Percentiles rank a stretch among this genome's conserved stretches.
Evolutionary conservation across 768 basidiomycete genomes (phyloP).

Genomic region (Termitomyces sp.): DNA sequence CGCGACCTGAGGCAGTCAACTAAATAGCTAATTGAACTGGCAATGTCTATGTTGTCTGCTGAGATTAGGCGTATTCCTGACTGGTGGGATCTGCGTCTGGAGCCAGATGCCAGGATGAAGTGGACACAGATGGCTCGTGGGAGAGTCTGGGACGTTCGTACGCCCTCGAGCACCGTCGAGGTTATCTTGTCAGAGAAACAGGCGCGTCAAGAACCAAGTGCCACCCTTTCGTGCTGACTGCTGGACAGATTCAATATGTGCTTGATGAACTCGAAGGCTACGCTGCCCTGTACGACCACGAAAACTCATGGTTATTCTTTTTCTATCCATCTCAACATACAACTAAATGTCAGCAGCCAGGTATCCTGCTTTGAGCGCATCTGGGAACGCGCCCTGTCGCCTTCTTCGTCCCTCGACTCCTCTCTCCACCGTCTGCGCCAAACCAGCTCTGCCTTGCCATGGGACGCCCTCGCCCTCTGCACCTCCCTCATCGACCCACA

Average conservation of each 20-base stretch:
- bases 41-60: slow-evolving; percentile 43
- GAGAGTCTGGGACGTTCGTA: slow-evolving; percentile 26
- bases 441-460: background rate
- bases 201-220: slow-evolving; percentile 18
- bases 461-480: slow-evolving; percentile 16
- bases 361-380: slow-evolving; percentile 54
- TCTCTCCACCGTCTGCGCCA: slow-evolving; percentile 18
- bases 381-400: slow-evolving; percentile 33
- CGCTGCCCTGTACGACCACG: slow-evolving; percentile 30
- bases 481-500: slow-evolving; percentile 33
- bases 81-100: slow-evolving; percentile 34
- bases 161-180: slow-evolving; percentile 25
- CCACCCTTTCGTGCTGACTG: background rate
- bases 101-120: slow-evolving; percentile 17
- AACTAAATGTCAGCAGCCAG: slow-evolving; percentile 34
- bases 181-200: slow-evolving; percentile 33
- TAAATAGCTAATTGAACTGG: slow-evolving; percentile 38
- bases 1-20: background rate
- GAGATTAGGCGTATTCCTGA: slow-evolving; percentile 29
- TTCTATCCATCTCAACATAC: background rate
- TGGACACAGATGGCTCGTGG: slow-evolving; percentile 27
- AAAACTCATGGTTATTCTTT: slow-evolving; percentile 28
- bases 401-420: slow-evolving; percentile 20
- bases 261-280: slow-evolving; percentile 45
- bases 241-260: slow-evolving; percentile 36